Percentiles rank a stretch among this genome's conserved stretches.
phyloP scores from a whole-genome alignment of 2,329 filamentous ascomycete species.

The Akanthomyces dipterigenus region DNA sequence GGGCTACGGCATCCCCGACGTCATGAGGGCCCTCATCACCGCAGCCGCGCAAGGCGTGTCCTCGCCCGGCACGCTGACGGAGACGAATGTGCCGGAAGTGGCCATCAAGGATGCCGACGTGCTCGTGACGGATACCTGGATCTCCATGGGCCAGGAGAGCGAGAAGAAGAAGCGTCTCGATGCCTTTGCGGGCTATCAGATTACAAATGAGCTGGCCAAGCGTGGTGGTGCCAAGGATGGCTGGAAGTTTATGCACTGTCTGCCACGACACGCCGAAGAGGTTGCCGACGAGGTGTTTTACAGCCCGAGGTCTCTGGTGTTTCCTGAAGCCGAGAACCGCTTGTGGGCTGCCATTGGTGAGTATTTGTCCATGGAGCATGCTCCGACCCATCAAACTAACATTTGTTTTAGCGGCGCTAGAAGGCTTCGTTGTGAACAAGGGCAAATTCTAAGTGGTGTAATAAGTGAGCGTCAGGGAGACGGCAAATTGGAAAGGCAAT shows the following conservation, averaged over 20 bases:
- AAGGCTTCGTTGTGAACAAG: slow-evolving; percentile 91
- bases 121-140: slow-evolving; percentile 94
- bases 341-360: slow-evolving; percentile 79
- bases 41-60: slow-evolving; percentile 51
- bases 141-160: slow-evolving; percentile 95
- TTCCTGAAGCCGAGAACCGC: slow-evolving; percentile 90
- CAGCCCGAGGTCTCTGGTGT: slow-evolving; percentile 75
- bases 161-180: slow-evolving; percentile 71
- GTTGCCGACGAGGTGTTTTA: slow-evolving; percentile 95
- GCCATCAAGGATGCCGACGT: slow-evolving; percentile 81
- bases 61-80: slow-evolving; percentile 58
- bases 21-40: slow-evolving; percentile 68
- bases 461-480: neutral
- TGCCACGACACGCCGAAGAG: slow-evolving; percentile 87
- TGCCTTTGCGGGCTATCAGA: slow-evolving; percentile 84
- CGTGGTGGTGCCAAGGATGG: slow-evolving; percentile 76
- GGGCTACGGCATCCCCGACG: slow-evolving; percentile 72
- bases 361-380: slow-evolving; percentile 23
- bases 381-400: neutral
- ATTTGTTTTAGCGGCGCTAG: slow-evolving; percentile 59
- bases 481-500: neutral
- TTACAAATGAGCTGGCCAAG: slow-evolving; percentile 78
- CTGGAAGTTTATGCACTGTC: slow-evolving; percentile 99
- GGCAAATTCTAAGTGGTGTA: slow-evolving; percentile 54
- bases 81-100: slow-evolving; percentile 77